Conservation (phyloP, 2,329 filamentous ascomycete species). For the Aspergillus carbonarius region DNA sequence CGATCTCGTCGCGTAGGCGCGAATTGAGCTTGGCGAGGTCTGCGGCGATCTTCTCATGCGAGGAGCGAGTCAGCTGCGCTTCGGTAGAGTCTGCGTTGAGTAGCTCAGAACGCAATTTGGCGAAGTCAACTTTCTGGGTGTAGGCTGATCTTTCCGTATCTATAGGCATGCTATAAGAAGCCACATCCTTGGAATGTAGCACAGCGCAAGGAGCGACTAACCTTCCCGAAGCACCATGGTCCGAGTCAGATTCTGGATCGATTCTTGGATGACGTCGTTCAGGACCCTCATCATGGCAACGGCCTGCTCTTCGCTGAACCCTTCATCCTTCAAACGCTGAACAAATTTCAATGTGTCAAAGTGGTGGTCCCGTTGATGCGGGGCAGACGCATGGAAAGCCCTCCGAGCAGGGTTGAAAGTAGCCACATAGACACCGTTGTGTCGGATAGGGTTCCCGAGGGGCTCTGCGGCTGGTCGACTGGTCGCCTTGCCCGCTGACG, state of each 20-base stretch:
- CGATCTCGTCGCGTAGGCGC: slow-evolving; percentile 87
- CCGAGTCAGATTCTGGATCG: slow-evolving; percentile 93
- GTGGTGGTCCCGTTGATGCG: slow-evolving; percentile 74
- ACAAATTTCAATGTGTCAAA: slow-evolving; percentile 99
- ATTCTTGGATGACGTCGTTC: slow-evolving; percentile 96
- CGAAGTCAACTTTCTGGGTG: slow-evolving; percentile 93
- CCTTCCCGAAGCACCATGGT: slow-evolving; percentile 98
- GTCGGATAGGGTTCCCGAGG: slow-evolving; percentile 36
- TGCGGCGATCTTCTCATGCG: slow-evolving; percentile 89
- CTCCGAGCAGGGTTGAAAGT: slow-evolving; percentile 42
- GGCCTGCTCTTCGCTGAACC: slow-evolving; percentile 92
- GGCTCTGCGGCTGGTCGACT: slow-evolving; percentile 18
- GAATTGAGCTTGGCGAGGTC: slow-evolving; percentile 92
- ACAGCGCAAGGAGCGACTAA: slow-evolving; percentile 42
- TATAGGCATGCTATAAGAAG: slow-evolving; percentile 20
- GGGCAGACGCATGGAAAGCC: slow-evolving; percentile 65
- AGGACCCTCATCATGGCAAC: slow-evolving; percentile 98
- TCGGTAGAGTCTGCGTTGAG: slow-evolving; percentile 90
- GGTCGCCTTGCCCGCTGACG: slow-evolving; percentile 12
- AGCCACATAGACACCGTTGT: slow-evolving; percentile 51
- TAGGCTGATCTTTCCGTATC: slow-evolving; percentile 57
- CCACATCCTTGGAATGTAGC: background rate
- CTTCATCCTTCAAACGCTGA: slow-evolving; percentile 81
- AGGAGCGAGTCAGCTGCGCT: slow-evolving; percentile 79
- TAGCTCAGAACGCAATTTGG: slow-evolving; percentile 91